Evolutionary conservation across 2,329 filamentous ascomycete species (phyloP).

Genomic region (Chrysoporthe cubensis): DNA sequence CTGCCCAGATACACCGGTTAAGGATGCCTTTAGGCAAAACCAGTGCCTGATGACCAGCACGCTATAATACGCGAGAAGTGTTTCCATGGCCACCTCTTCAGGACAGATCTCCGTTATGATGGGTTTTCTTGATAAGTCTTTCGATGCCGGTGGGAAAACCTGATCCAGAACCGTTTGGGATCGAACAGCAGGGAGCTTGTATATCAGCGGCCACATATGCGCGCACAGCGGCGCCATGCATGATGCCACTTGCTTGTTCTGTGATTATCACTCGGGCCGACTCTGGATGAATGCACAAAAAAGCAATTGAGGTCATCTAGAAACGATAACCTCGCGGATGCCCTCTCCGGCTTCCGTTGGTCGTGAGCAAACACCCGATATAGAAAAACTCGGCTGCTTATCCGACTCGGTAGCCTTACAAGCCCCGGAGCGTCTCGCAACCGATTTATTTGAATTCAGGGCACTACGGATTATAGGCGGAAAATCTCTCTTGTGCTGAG

Average conservation of each 20-base stretch:
- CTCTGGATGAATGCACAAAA: neutral
- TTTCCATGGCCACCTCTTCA: neutral
- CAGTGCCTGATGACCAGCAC: neutral
- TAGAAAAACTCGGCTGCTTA: conserved; percentile 9
- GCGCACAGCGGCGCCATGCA: neutral
- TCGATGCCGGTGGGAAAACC: neutral
- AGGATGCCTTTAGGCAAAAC: neutral
- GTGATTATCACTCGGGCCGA: neutral
- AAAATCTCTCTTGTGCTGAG: conserved; percentile 13
- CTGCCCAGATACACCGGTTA: neutral
- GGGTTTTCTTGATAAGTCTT: neutral
- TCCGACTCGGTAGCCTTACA: conserved; percentile 14
- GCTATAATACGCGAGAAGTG: neutral
- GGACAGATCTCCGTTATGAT: neutral
- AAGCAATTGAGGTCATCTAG: neutral
- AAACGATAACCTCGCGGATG: neutral
- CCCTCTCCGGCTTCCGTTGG: neutral
- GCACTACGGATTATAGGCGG: conserved; percentile 23
- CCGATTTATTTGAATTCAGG: conserved; percentile 6
- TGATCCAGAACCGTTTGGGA: neutral
- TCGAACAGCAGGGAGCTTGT: neutral
- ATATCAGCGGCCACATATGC: neutral
- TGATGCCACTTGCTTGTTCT: neutral
- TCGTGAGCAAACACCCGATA: neutral
- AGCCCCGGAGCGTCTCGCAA: neutral